Base-by-base conservation (phyloP, 1,139 yeast species). In the Yamadazyma trypodendri region DNA sequence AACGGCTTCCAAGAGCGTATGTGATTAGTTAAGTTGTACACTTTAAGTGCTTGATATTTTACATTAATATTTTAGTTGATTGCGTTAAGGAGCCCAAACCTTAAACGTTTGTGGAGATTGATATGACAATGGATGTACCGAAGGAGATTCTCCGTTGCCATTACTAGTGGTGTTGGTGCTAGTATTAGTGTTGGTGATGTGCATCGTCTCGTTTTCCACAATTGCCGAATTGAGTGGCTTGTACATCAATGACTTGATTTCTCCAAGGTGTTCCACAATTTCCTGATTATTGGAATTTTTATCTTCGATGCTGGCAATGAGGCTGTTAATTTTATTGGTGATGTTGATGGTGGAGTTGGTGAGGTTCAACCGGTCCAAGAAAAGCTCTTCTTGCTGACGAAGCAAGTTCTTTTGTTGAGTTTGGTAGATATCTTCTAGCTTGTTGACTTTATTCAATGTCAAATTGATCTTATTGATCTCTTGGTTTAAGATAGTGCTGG, bases 91-190 rank as follows among this genome's bases (percentile, higher is more conserved):
- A 32, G 84, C 85, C 97, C 97, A 89, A 49, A 87, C 84, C 59
- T 90, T 85, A 61, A 87, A 89, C 25, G 81, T 67, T 58, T 85
- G 94, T 3, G 96, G 96, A 12, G 87, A 74, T 49, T 84, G 90
- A 44, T 84, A 67, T 28, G 95, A 85, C 35, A 87, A 71, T 7
- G 96, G 96, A 54, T 81, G 81, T 34, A 76, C 17, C 4, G 43
- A 35, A 3, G 43, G 43, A 9, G 41, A 54, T 21, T 65, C 65
- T 15, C 64, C 68, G 24, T 59, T 62, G 14, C 54, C 62, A 28
- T 32, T 22, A 24, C 45, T 41, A 17, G 17, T 17, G 14, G 36
- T 10, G 11, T 7, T 16, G 16, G 32, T 10, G 11, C 3, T 16
- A 11, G 32, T 41, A 28, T 6, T 22, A 10, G 36, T 14, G 13